Base-by-base conservation (phyloP, 768 basidiomycete species). In the Hemileccinum impolitum region DNA sequence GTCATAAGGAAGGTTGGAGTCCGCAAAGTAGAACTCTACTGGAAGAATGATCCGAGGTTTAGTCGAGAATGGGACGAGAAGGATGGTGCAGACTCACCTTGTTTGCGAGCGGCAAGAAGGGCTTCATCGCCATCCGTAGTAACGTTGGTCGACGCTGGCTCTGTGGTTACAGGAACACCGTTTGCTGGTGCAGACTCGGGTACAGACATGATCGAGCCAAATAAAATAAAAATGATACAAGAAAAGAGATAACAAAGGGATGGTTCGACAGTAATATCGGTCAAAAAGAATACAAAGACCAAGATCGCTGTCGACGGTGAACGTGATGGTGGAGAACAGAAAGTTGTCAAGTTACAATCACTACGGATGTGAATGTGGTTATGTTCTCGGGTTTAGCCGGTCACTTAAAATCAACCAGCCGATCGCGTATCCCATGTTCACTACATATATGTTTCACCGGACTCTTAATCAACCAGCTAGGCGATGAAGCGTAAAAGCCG, bases 21-120 rank as follows among this genome's bases (percentile, higher is more conserved):
- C 93, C 44, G 89, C 89, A 70, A 98, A 94, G 75, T 97, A 96
- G 70, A 96, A 97, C 65, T 94, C 90, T 60, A 95, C 94, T 96
- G 31, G 38, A 44, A 39, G 32, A 26, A 2, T 11, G 14, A 34
- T 4, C 12, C 25, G 36, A 32, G 44, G 35, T 39, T 50, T 1
- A 48, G 31, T 18, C 14, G 17, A 14, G 47, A 38, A 26, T 19
- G 5, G 13, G 12, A 23, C 3, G 19, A 45, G 10, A 17, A 18
- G 39, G 36, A 50, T 26, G 4, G 13, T 8, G 32, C 38, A 39
- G 17, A 65, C 76, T 47, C 52, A 80, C 85, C 72, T 62, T 87
- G 84, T 56, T 74, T 75, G 47, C 73, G 72, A 1, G 80, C 81
- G 45, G 73, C 78, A 41, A 69, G 53, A 59, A 75, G 71, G 48